phyloP scores from a whole-genome alignment of 768 basidiomycete genomes.

The Leccinum rimulosum region DNA sequence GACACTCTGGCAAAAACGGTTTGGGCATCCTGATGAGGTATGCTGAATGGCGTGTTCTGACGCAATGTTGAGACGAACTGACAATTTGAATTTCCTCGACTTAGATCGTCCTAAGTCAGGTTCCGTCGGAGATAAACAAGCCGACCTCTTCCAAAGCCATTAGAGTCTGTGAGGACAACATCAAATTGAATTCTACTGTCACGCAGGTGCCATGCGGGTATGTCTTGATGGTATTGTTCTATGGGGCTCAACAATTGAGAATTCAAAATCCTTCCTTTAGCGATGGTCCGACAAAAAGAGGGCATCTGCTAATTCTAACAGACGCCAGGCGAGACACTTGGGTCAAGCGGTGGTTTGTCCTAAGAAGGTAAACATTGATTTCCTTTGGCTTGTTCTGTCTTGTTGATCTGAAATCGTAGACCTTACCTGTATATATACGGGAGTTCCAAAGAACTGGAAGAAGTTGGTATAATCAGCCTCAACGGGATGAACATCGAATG shows the following conservation, averaged over 20 bases:
- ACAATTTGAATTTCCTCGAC: conserved; percentile 14
- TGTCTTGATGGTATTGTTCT: conserved; percentile 17
- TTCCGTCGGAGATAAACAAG: conserved; percentile 55
- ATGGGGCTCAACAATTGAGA: neutral
- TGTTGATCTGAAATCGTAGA: conserved; percentile 39
- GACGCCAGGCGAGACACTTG: conserved; percentile 81
- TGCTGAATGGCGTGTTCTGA: conserved; percentile 20
- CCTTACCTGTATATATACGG: conserved; percentile 89
- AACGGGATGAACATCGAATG: conserved; percentile 81
- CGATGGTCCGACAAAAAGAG: conserved; percentile 82
- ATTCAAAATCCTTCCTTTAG: conserved; percentile 37
- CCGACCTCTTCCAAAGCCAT: conserved; percentile 20
- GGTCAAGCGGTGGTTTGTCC: conserved; percentile 83
- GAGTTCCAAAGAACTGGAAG: conserved; percentile 82
- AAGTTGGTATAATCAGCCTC: conserved; percentile 79
- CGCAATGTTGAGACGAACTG: neutral
- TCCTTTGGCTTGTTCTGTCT: neutral
- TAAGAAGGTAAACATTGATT: conserved; percentile 59
- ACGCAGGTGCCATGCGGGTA: conserved; percentile 75
- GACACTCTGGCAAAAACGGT: conserved; percentile 79
- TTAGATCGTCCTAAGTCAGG: conserved; percentile 79
- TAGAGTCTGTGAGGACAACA: conserved; percentile 43
- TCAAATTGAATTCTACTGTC: conserved; percentile 71
- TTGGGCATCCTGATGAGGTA: conserved; percentile 76
- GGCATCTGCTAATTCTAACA: conserved; percentile 73